These are phyloP conservation scores for Bryum argenteum DNA, from an alignment of 225 moss, liverwort and hornwort genomes.

Conservation along the genomic window DNA sequence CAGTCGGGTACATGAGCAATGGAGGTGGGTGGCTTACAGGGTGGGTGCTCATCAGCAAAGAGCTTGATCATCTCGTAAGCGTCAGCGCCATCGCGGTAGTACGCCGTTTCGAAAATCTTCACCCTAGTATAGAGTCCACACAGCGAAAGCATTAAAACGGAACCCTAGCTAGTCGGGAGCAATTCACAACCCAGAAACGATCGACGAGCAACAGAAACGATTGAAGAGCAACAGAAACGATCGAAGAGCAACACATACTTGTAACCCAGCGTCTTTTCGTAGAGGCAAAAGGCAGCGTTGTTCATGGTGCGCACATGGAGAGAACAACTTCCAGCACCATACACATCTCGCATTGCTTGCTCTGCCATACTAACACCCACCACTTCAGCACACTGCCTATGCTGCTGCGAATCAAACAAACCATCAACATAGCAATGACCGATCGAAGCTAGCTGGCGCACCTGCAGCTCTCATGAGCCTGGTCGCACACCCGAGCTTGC, in stretches of 20 bases:
- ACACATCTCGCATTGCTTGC: slow-evolving; percentile 94
- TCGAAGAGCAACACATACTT: slow-evolving; percentile 35
- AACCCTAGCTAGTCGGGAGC: neutral
- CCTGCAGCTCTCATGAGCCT: slow-evolving; percentile 86
- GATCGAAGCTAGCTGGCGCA: slow-evolving; percentile 8
- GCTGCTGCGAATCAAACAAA: too few species aligned
- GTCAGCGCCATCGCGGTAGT: slow-evolving; percentile 90
- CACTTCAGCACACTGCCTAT: too few species aligned
- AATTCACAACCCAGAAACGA: neutral
- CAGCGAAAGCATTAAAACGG: neutral
- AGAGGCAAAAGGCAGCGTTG: slow-evolving; percentile 83
- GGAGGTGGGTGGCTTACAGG: slow-evolving; percentile 33
- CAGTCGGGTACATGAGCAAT: neutral
- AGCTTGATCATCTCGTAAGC: slow-evolving; percentile 93
- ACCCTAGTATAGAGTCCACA: slow-evolving; percentile 36
- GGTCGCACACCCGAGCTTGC: slow-evolving; percentile 90
- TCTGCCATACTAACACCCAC: slow-evolving; percentile 39
- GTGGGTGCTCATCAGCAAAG: slow-evolving; percentile 45
- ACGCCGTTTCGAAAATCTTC: slow-evolving; percentile 78
- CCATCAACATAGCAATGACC: too few species aligned
- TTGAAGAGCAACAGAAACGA: neutral
- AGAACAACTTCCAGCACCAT: slow-evolving; percentile 88
- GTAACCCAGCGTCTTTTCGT: slow-evolving; percentile 80
- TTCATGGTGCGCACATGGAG: slow-evolving; percentile 92
- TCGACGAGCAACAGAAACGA: neutral